Evolutionary conservation across 2,329 filamentous ascomycete genomes (phyloP).

Genomic region (Celoporthe dispersa): DNA sequence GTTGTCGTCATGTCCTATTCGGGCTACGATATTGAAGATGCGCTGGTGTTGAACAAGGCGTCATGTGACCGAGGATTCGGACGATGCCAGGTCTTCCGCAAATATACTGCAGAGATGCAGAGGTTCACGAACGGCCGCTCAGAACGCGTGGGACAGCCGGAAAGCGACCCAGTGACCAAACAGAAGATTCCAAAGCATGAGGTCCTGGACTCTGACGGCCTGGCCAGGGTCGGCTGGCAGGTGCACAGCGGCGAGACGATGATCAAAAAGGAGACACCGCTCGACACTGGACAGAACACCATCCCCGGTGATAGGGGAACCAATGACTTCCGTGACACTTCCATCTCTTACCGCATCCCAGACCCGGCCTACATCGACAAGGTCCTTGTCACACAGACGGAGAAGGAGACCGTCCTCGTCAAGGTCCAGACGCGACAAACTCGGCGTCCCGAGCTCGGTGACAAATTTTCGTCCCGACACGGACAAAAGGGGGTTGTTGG

Average conservation of each 20-base stretch:
- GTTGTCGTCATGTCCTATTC: slow-evolving; percentile 99
- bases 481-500: slow-evolving; percentile 98
- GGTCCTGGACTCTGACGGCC: slow-evolving; percentile 80
- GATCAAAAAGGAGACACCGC: slow-evolving; percentile 85
- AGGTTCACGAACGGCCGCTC: slow-evolving; percentile 82
- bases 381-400: slow-evolving; percentile 89
- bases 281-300: slow-evolving; percentile 75
- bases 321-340: slow-evolving; percentile 68
- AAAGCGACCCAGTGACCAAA: slow-evolving; percentile 65
- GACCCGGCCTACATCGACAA: slow-evolving; percentile 94
- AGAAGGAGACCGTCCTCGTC: slow-evolving; percentile 82
- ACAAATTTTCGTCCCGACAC: slow-evolving; percentile 98
- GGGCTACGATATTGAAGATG: slow-evolving; percentile 99
- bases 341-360: slow-evolving; percentile 78
- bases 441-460: slow-evolving; percentile 88
- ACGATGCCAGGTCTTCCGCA: slow-evolving; percentile 96
- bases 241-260: slow-evolving; percentile 82
- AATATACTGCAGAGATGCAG: slow-evolving; percentile 84
- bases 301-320: slow-evolving; percentile 69
- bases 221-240: slow-evolving; percentile 83
- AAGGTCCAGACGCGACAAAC: slow-evolving; percentile 98
- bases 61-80: slow-evolving; percentile 95
- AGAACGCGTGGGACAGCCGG: slow-evolving; percentile 67
- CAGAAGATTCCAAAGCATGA: slow-evolving; percentile 69
- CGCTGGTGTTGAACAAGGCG: slow-evolving; percentile 93